These are phyloP conservation scores for Termitomyces sp. DNA, from an alignment of 768 basidiomycete species.

Conservation along the genomic window DNA sequence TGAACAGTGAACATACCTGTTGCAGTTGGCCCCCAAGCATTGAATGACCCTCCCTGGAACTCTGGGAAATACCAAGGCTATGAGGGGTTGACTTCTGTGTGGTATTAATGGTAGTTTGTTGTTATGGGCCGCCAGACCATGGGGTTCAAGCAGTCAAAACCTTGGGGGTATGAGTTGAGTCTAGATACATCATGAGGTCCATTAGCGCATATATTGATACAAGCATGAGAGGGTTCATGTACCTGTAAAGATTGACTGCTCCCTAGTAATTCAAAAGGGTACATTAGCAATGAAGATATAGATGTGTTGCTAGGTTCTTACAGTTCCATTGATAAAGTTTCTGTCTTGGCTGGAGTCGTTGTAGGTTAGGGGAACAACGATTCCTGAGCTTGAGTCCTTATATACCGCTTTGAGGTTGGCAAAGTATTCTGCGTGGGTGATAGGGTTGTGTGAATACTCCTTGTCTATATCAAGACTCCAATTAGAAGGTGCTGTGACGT, in stretches of 20 bases:
- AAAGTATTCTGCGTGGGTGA: slow-evolving; percentile 56
- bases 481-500: slow-evolving; percentile 43
- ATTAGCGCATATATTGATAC: background rate
- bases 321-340: slow-evolving; percentile 73
- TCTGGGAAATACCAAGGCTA: slow-evolving; percentile 74
- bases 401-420: slow-evolving; percentile 57
- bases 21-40: slow-evolving; percentile 77
- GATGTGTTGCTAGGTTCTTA: slow-evolving; percentile 25
- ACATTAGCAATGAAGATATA: background rate
- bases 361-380: slow-evolving; percentile 72
- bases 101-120: slow-evolving; percentile 65
- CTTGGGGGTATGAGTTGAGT: slow-evolving; percentile 73
- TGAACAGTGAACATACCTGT: slow-evolving; percentile 44
- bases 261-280: slow-evolving; percentile 38
- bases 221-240: slow-evolving; percentile 10
- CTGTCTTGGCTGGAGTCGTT: slow-evolving; percentile 60
- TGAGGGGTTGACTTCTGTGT: slow-evolving; percentile 44
- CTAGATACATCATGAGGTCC: slow-evolving; percentile 23
- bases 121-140: slow-evolving; percentile 61
- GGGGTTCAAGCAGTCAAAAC: slow-evolving; percentile 80
- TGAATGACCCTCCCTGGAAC: slow-evolving; percentile 76
- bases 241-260: slow-evolving; percentile 78
- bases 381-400: slow-evolving; percentile 39
- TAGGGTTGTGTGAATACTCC: slow-evolving; percentile 59
- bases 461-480: slow-evolving; percentile 52